Base-by-base conservation (phyloP, 2,329 filamentous ascomycete genomes). In the Daldinia eschscholtzii region DNA sequence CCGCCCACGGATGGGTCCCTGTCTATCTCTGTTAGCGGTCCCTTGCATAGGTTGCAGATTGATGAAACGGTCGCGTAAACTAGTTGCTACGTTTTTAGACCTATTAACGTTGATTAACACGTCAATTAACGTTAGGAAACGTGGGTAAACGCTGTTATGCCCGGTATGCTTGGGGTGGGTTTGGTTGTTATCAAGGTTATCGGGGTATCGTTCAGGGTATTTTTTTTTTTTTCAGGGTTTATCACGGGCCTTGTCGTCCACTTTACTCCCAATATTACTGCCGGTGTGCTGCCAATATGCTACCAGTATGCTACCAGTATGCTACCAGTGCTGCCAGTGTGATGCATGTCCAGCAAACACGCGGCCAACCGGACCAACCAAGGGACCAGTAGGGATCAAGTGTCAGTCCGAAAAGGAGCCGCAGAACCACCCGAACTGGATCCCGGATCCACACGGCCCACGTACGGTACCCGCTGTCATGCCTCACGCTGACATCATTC, bases 401-500 rank as follows among this genome's bases (percentile, higher is more conserved):
- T 61, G 59, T 64, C 57, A 65, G 61, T 56, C 69, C 71, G 71
- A 71, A 59, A 67, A 71, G 71, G 67, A 70, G 69, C 71, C 71
- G 71, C 67, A 68, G 42, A 69, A 64, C 58, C 59, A 59, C 56
- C 63, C 63, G 65, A 65, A 70, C 52, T 70, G 70, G 61, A 67
- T 50, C 42, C 66, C 58, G 44, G 58, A 33, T 39, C 70, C 71
- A 73, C 71, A 39, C 44, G 58, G 56, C 37, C 57, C 48, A 60
- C 69, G 41, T 42, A 63, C 65, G 58, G 56, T 70, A 65, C 55
- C 71, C 67, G 71, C 70, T 66, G 67, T 67, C 58, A 67, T 59
- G 46, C 64, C 53, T 58, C 26, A 60, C 33, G 20, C 56, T 73
- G 72, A 73, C 70, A 72, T 73, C 72, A 73, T 72, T 63, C 61